Evolutionary conservation across 768 basidiomycete species (phyloP), one percentile per base, ranked within the genome.

Genomic region (Lepiota venenata): DNA sequence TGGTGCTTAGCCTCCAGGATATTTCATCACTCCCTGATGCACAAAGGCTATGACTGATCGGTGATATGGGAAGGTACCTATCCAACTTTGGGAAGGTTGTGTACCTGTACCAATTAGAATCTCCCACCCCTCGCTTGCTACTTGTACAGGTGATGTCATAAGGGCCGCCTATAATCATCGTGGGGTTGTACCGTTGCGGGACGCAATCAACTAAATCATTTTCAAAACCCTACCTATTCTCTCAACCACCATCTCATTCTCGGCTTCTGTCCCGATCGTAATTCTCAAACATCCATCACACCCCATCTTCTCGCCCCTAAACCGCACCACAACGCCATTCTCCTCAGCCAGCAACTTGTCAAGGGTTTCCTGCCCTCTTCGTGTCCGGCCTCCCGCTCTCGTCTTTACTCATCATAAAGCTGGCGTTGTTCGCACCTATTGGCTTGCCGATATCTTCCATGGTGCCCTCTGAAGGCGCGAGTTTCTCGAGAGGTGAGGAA

Each of bases 251-350:
- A 71, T 69, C 61, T 64, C 69, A 60, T 91, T 96, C 73, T 99
- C 97, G 55, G 81, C 82, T 54, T 80, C 80, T 6, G 83, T 91
- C 0, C 97, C 97, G 11, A 98, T 76, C 2, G 96, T 98, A 7
- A 98, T 87, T 52, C 97, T 73, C 69, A 98, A 63, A 65, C 93
- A 96, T 0, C 86, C 97, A 29, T 75, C 73, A 60, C 97, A 99
- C 0, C 97, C 96, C 9, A 77, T 64, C 70, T 98, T 96, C 14
- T 77, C 72, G 0, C 97, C 97, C 50, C 97, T 77, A 71, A 83
- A 98, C 49, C 96, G 75, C 9, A 99, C 92, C 12, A 99, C 97
- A 0, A 99, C 86, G 0, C 87, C 90, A 57, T 82, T 78, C 50
- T 84, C 77, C 67, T 95, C 93, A 3, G 97, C 97, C 55, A 98